These are phyloP conservation scores for Eutrema heterophyllum DNA, from an alignment of 345 rosid genomes.

Conservation along the genomic window DNA sequence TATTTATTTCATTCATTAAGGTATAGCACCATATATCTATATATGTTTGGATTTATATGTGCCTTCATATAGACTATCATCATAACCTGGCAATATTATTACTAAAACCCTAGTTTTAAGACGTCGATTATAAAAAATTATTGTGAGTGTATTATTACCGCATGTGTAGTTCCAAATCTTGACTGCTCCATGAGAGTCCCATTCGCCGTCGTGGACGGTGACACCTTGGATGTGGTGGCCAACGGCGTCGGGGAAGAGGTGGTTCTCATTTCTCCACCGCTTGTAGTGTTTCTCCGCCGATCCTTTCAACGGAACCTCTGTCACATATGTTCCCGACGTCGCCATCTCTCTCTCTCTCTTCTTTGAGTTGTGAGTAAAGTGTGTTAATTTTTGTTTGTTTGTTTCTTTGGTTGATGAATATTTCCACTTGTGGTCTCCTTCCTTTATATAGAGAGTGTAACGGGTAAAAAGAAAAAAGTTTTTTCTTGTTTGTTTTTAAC, in stretches of 20 bases:
- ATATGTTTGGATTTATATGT: not conserved
- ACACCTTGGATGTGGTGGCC: slow-evolving; percentile 33
- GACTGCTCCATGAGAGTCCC: slow-evolving; percentile 37
- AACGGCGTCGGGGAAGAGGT: slow-evolving; percentile 29
- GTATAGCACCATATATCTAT: not conserved
- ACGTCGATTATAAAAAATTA: not conserved
- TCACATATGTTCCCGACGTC: slow-evolving; percentile 33
- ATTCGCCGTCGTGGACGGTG: slow-evolving; percentile 32
- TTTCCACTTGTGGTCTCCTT: not conserved
- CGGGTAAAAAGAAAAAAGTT: not conserved
- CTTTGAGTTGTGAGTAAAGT: not conserved
- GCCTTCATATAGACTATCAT: not conserved
- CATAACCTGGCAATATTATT: not conserved
- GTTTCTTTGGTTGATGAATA: slow-evolving; percentile 6
- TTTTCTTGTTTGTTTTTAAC: not conserved
- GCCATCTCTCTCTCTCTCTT: slow-evolving; percentile 20
- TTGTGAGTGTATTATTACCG: slow-evolving; percentile 1
- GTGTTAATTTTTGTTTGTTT: not conserved
- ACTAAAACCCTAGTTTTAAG: not conserved
- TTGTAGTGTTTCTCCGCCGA: slow-evolving; percentile 33
- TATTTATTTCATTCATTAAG: not conserved
- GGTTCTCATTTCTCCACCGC: slow-evolving; percentile 31
- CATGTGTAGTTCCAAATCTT: slow-evolving; percentile 34
- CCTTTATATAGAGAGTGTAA: slow-evolving; percentile 21
- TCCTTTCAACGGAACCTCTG: slow-evolving; percentile 33